Conservation (phyloP, 139 green algal species). For the Eudorina sp. region DNA sequence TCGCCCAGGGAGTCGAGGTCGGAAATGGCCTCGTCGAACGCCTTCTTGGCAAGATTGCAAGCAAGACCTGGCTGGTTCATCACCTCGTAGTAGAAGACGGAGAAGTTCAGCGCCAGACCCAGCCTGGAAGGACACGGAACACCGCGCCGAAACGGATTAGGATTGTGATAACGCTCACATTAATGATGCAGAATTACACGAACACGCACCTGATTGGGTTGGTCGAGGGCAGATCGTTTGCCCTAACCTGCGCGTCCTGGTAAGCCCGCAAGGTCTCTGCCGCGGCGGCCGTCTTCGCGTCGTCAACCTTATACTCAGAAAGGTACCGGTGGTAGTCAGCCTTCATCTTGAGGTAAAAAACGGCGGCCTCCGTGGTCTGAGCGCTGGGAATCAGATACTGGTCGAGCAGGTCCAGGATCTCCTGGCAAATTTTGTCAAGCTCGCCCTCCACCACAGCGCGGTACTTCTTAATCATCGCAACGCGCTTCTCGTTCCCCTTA, state of each 20-base stretch:
- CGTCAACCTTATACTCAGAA: constrained; percentile 96
- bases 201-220: constrained; percentile 89
- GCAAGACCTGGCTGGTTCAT: constrained; percentile 96
- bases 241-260: constrained; percentile 90
- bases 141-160: not conserved
- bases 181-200: too few species aligned
- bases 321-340: constrained; percentile 99
- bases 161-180: too few species aligned
- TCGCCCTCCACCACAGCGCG: constrained; percentile 88
- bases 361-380: constrained; percentile 93
- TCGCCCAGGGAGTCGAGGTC: constrained; percentile 98
- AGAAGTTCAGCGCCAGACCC: constrained; percentile 99
- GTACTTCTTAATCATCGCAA: constrained; percentile 85
- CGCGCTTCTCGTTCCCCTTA: constrained; percentile 95
- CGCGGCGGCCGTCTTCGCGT: constrained; percentile 92
- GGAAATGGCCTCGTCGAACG: constrained; percentile 99
- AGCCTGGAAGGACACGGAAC: constrained; percentile 13
- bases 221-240: constrained; percentile 87
- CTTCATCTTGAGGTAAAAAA: constrained; percentile 98
- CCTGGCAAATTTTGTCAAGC: constrained; percentile 89
- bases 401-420: constrained; percentile 95
- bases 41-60: constrained; percentile 98
- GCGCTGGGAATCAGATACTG: constrained; percentile 95
- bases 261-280: constrained; percentile 96
- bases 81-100: constrained; percentile 99